Percentiles rank a stretch among this genome's conserved stretches.
Evolutionary conservation across 768 basidiomycete genomes (phyloP).

Genomic region (Inosperma sp.): DNA sequence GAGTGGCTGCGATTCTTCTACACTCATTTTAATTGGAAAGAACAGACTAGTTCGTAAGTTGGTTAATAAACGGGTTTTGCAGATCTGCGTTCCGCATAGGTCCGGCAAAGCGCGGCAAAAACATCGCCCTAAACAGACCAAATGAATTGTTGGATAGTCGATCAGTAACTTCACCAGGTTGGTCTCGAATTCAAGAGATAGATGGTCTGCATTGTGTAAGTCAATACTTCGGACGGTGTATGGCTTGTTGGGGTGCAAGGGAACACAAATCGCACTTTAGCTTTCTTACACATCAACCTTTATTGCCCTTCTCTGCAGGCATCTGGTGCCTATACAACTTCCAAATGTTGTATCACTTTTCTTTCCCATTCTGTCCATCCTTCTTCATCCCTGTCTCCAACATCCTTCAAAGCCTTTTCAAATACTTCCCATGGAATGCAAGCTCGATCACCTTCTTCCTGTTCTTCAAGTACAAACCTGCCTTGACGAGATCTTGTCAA

Average conservation of each 20-base stretch:
- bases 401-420: conserved; percentile 49
- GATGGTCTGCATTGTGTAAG: no score
- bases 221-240: no score
- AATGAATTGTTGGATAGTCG: no score
- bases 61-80: conserved; percentile 12
- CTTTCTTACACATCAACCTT: no score
- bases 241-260: no score
- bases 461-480: conserved; percentile 53
- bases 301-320: no score
- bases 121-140: conserved; percentile 16
- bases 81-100: conserved; percentile 18
- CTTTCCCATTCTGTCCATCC: conserved; percentile 81
- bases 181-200: no score
- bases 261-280: no score
- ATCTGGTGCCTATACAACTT: conserved; percentile 36
- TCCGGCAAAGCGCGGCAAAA: conserved; percentile 21
- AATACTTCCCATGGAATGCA: conserved; percentile 79
- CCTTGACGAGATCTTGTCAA: conserved; percentile 89
- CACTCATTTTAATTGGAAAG: no score
- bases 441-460: conserved; percentile 46
- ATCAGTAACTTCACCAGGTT: no score
- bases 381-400: conserved; percentile 56
- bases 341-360: conserved; percentile 64
- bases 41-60: conserved; percentile 14
- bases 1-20: conserved; percentile 33